phyloP scores from a whole-genome alignment of 2,329 filamentous ascomycete species.

The Alternaria sp. region DNA sequence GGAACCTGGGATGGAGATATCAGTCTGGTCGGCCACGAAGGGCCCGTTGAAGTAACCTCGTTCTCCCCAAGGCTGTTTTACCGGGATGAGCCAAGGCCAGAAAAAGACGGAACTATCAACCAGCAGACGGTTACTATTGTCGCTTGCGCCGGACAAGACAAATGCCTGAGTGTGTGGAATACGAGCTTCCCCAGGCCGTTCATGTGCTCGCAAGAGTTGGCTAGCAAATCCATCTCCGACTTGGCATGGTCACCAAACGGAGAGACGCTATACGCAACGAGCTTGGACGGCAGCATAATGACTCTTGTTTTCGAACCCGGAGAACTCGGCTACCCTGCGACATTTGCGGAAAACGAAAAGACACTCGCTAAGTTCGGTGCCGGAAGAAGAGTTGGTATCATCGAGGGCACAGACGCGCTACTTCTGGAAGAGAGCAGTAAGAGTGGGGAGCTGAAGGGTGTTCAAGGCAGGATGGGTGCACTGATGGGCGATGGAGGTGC shows the following conservation, averaged over 20 bases:
- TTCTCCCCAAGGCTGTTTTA: constrained; percentile 93
- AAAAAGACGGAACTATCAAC: constrained; percentile 55
- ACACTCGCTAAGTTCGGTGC: constrained; percentile 91
- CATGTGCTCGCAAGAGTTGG: constrained; percentile 86
- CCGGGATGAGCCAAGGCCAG: constrained; percentile 65
- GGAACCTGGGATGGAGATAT: constrained; percentile 95
- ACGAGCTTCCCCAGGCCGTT: constrained; percentile 92
- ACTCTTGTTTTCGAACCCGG: constrained; percentile 81
- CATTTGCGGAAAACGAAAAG: constrained; percentile 87
- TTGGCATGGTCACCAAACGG: constrained; percentile 94
- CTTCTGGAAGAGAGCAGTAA: constrained; percentile 90
- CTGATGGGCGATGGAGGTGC: constrained; percentile 81
- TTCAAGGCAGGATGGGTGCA: constrained; percentile 96
- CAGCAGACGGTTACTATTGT: constrained; percentile 82
- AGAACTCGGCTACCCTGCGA: constrained; percentile 88
- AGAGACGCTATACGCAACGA: constrained; percentile 82
- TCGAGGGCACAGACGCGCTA: constrained; percentile 89
- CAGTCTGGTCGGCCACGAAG: constrained; percentile 96
- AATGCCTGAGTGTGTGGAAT: constrained; percentile 96
- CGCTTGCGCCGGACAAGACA: constrained; percentile 95
- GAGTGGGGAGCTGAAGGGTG: constrained; percentile 84
- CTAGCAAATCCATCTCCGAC: constrained; percentile 91
- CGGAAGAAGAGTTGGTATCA: constrained; percentile 85
- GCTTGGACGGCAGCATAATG: constrained; percentile 87
- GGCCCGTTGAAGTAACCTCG: constrained; percentile 94